Evolutionary conservation across 306 rosid genomes (phyloP).

Genomic region (Vigna nakashimae): DNA sequence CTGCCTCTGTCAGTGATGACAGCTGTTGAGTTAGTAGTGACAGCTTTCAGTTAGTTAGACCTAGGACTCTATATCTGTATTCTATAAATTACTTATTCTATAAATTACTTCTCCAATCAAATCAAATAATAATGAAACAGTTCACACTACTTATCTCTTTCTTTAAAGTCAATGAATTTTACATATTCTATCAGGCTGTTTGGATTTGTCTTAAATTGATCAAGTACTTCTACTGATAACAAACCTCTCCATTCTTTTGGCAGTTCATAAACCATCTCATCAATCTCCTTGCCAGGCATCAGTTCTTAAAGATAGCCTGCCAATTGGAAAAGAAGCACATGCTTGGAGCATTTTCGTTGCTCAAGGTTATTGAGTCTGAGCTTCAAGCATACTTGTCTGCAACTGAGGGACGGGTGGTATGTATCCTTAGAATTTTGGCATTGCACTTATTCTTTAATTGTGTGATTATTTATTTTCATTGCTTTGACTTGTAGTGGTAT

Average conservation of each 20-base stretch:
- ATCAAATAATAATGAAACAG: too few relatives aligned
- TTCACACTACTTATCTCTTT: too few relatives aligned
- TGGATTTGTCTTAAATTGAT: too few relatives aligned
- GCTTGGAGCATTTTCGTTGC: constrained; percentile 94
- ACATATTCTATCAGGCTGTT: too few relatives aligned
- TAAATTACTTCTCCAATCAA: too few relatives aligned
- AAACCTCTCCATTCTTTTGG: constrained; percentile 41
- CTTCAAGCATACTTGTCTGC: constrained; percentile 87
- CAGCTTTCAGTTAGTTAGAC: too few relatives aligned
- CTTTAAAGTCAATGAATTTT: too few relatives aligned
- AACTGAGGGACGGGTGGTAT: constrained; percentile 94
- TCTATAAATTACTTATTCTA: too few relatives aligned
- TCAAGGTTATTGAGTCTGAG: constrained; percentile 93
- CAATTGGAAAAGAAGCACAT: constrained; percentile 92
- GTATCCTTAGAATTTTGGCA: constrained; percentile 34
- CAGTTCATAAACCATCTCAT: constrained; percentile 97
- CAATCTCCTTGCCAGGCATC: constrained; percentile 96
- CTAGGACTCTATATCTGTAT: too few relatives aligned
- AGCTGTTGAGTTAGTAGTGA: too few relatives aligned
- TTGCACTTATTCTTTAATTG: constrained; percentile 19
- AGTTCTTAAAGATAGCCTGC: constrained; percentile 89
- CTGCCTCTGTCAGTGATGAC: too few relatives aligned
- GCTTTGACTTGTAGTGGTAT: constrained; percentile 24
- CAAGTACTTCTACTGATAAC: background rate
- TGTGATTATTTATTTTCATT: constrained; percentile 15